These are phyloP conservation scores for Starmerella sirachaensis DNA, from an alignment of 805 yeast genomes.

Conservation along the genomic window DNA sequence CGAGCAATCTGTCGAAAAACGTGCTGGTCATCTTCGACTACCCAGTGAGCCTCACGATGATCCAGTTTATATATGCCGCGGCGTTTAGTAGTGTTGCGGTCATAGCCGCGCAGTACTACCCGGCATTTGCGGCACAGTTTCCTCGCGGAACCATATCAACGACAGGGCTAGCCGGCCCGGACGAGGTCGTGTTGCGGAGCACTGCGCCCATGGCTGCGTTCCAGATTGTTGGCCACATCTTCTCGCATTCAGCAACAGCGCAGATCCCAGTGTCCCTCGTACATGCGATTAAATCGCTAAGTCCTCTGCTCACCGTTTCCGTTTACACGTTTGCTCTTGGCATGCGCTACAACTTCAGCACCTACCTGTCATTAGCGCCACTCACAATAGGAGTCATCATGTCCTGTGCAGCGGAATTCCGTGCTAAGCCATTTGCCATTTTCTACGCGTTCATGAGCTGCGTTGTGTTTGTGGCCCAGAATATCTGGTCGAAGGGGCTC, in stretches of 20 bases:
- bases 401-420: constrained; percentile 34
- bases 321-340: constrained; percentile 57
- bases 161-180: constrained; percentile 22
- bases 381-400: constrained; percentile 75
- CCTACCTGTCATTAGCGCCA: constrained; percentile 72
- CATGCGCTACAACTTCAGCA: constrained; percentile 44
- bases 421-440: constrained; percentile 49
- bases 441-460: constrained; percentile 56
- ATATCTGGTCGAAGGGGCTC: constrained; percentile 74
- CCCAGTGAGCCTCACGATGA: constrained; percentile 82
- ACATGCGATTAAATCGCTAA: constrained; percentile 83
- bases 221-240: constrained; percentile 84
- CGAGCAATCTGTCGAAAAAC: constrained; percentile 69
- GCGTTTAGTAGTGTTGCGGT: constrained; percentile 37
- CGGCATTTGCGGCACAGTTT: constrained; percentile 26
- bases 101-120: constrained; percentile 28
- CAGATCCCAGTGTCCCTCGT: constrained; percentile 89
- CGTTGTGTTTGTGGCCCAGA: constrained; percentile 69
- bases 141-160: constrained; percentile 28
- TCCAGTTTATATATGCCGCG: constrained; percentile 70
- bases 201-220: constrained; percentile 92
- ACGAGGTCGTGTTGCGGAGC: constrained; percentile 23
- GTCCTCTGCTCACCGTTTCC: constrained; percentile 78
- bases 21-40: constrained; percentile 57
- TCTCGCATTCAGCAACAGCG: constrained; percentile 85